Percentiles rank a stretch among this genome's conserved stretches.
These are phyloP conservation scores for Exophiala oligosperma DNA, from an alignment of 2,329 filamentous ascomycete species.

Conservation along the genomic window DNA sequence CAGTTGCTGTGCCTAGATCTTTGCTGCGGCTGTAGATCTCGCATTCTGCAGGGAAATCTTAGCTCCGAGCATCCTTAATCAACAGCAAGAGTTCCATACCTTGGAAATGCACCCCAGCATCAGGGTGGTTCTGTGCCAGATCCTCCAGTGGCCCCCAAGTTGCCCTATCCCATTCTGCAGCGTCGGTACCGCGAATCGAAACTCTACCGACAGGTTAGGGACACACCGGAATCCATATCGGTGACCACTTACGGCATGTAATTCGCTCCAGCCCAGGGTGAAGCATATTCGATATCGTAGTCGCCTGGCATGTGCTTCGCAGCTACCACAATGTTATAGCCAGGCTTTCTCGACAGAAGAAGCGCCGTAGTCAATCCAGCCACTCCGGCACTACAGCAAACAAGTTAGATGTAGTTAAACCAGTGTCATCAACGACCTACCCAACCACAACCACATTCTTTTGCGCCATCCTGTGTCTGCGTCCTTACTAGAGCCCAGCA, in stretches of 20 bases:
- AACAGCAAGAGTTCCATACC: too few relatives aligned
- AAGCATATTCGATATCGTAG: conserved; percentile 74
- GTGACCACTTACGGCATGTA: conserved; percentile 60
- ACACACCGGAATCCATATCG: conserved; percentile 18
- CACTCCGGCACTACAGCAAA: conserved; percentile 25
- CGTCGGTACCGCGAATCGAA: conserved; percentile 33
- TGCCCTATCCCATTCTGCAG: conserved; percentile 54
- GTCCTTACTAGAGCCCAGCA: too few relatives aligned
- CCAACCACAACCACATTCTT: too few relatives aligned
- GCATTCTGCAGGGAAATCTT: conserved; percentile 35
- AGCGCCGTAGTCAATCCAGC: conserved; percentile 52
- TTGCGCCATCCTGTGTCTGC: too few relatives aligned
- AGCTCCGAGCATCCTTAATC: too few relatives aligned
- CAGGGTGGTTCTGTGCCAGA: conserved; percentile 62
- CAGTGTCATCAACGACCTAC: too few relatives aligned
- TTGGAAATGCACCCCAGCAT: conserved; percentile 75
- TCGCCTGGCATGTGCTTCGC: conserved; percentile 87
- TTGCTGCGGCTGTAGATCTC: conserved; percentile 62
- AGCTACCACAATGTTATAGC: conserved; percentile 62
- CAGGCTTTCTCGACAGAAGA: conserved; percentile 52
- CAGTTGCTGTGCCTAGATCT: conserved; percentile 57
- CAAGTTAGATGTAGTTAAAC: too few relatives aligned
- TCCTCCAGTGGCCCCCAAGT: conserved; percentile 61
- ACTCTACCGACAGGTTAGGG: conserved; percentile 28
- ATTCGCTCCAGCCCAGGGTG: conserved; percentile 79